Percentiles rank a stretch among this genome's conserved stretches.
Conservation (phyloP, 2,329 filamentous ascomycete species). For the Geosmithia putterillii region DNA sequence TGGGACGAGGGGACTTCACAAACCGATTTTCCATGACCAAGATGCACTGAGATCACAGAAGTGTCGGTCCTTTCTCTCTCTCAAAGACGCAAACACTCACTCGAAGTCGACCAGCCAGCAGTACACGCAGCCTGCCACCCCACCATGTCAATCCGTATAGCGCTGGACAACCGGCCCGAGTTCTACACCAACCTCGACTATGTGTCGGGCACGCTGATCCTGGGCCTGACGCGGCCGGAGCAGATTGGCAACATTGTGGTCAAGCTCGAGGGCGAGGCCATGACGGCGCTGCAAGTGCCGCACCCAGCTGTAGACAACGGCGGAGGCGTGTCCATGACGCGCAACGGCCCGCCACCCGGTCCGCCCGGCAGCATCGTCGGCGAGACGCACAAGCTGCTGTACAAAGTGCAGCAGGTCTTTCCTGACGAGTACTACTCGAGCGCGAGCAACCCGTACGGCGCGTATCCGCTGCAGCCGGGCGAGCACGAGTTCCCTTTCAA, state of each 20-base stretch:
- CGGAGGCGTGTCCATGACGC: conserved; percentile 20
- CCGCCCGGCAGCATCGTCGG: conserved; percentile 30
- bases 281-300: conserved; percentile 48
- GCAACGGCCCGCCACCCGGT: conserved; percentile 13
- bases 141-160: conserved; percentile 53
- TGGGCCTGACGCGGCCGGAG: conserved; percentile 52
- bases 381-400: conserved; percentile 63
- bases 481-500: conserved; percentile 66
- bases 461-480: conserved; percentile 53
- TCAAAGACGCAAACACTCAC: too few relatives aligned
- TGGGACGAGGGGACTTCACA: too few relatives aligned
- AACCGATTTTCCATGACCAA: background rate
- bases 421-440: conserved; percentile 39
- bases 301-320: conserved; percentile 24
- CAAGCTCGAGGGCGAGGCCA: conserved; percentile 72
- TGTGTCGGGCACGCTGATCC: conserved; percentile 49
- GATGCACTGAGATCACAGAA: too few relatives aligned
- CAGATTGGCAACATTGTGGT: conserved; percentile 62
- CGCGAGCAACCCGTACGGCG: conserved; percentile 25
- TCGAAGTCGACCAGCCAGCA: too few relatives aligned
- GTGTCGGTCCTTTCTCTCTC: too few relatives aligned
- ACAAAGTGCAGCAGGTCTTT: conserved; percentile 62
- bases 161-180: conserved; percentile 52
- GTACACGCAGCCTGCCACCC: too few relatives aligned
- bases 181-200: conserved; percentile 74